phyloP scores from a whole-genome alignment of 768 basidiomycete genomes.

The Hygrophoropsis aurantiaca region DNA sequence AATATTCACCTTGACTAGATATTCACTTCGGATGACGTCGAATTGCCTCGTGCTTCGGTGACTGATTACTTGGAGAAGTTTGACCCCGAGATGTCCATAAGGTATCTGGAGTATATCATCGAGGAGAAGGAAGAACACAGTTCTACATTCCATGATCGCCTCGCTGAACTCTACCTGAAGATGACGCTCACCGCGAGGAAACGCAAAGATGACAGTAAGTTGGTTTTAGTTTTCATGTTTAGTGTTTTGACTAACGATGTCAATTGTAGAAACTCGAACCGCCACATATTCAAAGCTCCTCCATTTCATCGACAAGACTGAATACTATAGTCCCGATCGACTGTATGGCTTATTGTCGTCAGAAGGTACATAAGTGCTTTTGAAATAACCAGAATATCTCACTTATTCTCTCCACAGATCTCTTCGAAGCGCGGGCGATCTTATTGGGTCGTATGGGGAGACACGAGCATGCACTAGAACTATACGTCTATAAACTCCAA shows the following conservation, averaged over 20 bases:
- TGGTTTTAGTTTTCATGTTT: no score
- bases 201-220: slow-evolving; percentile 56
- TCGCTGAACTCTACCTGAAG: slow-evolving; percentile 83
- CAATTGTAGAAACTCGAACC: slow-evolving; percentile 43
- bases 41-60: slow-evolving; percentile 77
- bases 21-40: slow-evolving; percentile 93
- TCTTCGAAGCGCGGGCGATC: slow-evolving; percentile 90
- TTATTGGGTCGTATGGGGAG: slow-evolving; percentile 86
- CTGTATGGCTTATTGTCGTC: slow-evolving; percentile 79
- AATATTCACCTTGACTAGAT: slow-evolving; percentile 50
- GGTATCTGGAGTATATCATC: slow-evolving; percentile 86
- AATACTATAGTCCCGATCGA: slow-evolving; percentile 72
- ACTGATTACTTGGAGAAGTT: slow-evolving; percentile 76
- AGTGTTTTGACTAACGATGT: neutral
- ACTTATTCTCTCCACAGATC: slow-evolving; percentile 44
- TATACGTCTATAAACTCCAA: slow-evolving; percentile 86
- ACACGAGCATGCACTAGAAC: slow-evolving; percentile 92
- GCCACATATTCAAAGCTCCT: slow-evolving; percentile 71
- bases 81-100: slow-evolving; percentile 64
- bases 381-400: neutral
- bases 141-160: slow-evolving; percentile 78
- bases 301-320: slow-evolving; percentile 69
- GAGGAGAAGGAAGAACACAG: slow-evolving; percentile 67
- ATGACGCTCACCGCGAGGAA: slow-evolving; percentile 62
- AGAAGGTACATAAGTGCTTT: slow-evolving; percentile 56